Evolutionary conservation across 768 basidiomycete genomes (phyloP).

Genomic region (Exidia glandulosa): DNA sequence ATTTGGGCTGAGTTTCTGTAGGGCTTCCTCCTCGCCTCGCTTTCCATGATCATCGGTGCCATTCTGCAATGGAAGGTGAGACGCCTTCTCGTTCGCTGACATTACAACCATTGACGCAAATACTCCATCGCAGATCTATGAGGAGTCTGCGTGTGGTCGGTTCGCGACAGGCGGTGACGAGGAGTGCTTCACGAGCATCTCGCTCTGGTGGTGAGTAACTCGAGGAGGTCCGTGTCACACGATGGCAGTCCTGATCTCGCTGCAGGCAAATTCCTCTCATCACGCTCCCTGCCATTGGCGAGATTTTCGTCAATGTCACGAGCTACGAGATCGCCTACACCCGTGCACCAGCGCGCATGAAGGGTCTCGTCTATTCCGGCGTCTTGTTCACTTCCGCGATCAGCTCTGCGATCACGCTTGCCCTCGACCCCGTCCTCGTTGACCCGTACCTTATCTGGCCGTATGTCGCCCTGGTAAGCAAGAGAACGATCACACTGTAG

Average conservation of each 20-base stretch:
- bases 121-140: too few relatives aligned
- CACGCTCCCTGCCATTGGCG: conserved; percentile 18
- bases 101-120: too few relatives aligned
- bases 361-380: conserved; percentile 20
- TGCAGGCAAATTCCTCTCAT: conserved; percentile 16
- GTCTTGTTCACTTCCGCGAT: conserved; percentile 18
- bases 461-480: conserved; percentile 10
- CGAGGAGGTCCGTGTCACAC: neutral
- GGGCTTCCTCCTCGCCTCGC: conserved; percentile 9
- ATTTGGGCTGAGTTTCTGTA: neutral
- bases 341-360: conserved; percentile 19
- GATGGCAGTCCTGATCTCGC: neutral
- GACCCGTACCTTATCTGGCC: conserved; percentile 23
- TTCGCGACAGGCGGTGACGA: conserved; percentile 15
- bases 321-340: conserved; percentile 23
- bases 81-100: too few relatives aligned
- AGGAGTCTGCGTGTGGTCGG: conserved; percentile 19
- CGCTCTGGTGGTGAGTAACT: conserved; percentile 9
- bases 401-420: conserved; percentile 17
- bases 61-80: conserved; percentile 22
- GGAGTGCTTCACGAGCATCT: conserved; percentile 8
- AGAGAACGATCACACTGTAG: neutral
- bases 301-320: conserved; percentile 21
- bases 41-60: conserved; percentile 16
- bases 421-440: conserved; percentile 13